These are phyloP conservation scores for Irpex sp. DNA, from an alignment of 1,284 basidiomycete species.

Conservation along the genomic window DNA sequence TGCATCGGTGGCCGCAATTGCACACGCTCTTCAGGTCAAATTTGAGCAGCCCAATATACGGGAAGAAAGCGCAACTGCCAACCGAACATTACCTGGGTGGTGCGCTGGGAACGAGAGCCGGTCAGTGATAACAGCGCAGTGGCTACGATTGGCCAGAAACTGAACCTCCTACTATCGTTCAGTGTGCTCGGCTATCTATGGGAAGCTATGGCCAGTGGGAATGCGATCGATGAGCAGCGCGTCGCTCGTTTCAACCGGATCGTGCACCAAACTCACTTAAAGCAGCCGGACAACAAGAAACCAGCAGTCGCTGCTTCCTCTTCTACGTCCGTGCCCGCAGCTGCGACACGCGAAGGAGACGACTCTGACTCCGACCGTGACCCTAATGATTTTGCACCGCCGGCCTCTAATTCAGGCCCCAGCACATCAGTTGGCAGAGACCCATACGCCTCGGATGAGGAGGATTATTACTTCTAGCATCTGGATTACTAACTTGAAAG, in stretches of 20 bases:
- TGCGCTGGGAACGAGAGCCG: slow-evolving; percentile 35
- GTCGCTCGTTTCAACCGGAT: neutral
- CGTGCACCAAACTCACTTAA: neutral
- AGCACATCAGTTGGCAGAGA: neutral
- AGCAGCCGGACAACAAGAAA: neutral
- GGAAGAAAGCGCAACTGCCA: slow-evolving; percentile 14
- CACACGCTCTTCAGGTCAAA: slow-evolving; percentile 16
- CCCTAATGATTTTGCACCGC: slow-evolving; percentile 21
- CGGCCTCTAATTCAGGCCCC: neutral
- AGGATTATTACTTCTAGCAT: neutral
- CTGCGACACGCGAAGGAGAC: neutral
- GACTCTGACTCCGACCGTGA: slow-evolving; percentile 20
- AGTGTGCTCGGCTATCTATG: slow-evolving; percentile 26
- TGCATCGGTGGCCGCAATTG: slow-evolving; percentile 11
- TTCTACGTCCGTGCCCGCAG: neutral
- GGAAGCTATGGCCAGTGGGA: slow-evolving; percentile 23
- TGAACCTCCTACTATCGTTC: neutral
- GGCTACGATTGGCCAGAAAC: neutral
- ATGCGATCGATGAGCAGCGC: slow-evolving; percentile 27
- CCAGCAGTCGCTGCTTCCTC: neutral
- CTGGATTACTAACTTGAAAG: neutral
- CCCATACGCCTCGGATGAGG: neutral
- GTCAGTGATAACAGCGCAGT: slow-evolving; percentile 17
- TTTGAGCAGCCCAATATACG: slow-evolving; percentile 7
- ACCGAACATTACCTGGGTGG: slow-evolving; percentile 10